These are phyloP conservation scores for Abortiporus biennis DNA, from an alignment of 1,284 basidiomycete genomes.

Conservation along the genomic window DNA sequence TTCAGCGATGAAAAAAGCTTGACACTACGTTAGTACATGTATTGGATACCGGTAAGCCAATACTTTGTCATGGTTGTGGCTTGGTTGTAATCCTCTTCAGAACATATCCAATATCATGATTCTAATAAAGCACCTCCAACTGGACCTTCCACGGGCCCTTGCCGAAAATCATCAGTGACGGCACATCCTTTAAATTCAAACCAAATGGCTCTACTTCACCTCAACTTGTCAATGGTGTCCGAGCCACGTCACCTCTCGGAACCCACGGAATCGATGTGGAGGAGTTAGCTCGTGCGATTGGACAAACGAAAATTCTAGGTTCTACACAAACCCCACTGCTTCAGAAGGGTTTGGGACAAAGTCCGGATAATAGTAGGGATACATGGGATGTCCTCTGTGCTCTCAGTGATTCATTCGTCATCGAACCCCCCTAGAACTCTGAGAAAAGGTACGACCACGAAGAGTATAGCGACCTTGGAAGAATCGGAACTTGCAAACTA, in stretches of 20 bases:
- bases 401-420: too few relatives aligned
- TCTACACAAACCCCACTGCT: too few relatives aligned
- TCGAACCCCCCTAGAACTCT: too few relatives aligned
- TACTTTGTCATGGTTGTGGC: background rate
- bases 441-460: too few relatives aligned
- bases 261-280: conserved; percentile 39
- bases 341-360: too few relatives aligned
- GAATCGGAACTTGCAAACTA: too few relatives aligned
- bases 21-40: conserved; percentile 85
- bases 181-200: too few relatives aligned
- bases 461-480: too few relatives aligned
- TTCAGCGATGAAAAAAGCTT: conserved; percentile 86
- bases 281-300: conserved; percentile 54
- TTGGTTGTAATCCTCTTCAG: conserved; percentile 29
- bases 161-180: conserved; percentile 35
- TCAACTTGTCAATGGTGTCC: conserved; percentile 33
- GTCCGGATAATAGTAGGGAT: too few relatives aligned
- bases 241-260: conserved; percentile 52
- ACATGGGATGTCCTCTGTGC: too few relatives aligned
- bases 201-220: conserved; percentile 15
- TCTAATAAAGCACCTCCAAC: conserved; percentile 45
- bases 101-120: conserved; percentile 94
- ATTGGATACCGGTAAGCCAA: conserved; percentile 81
- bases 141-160: conserved; percentile 27
- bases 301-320: conserved; percentile 43